Conservation (phyloP, 768 basidiomycete species). For the Phlegmacium glaucopus region DNA sequence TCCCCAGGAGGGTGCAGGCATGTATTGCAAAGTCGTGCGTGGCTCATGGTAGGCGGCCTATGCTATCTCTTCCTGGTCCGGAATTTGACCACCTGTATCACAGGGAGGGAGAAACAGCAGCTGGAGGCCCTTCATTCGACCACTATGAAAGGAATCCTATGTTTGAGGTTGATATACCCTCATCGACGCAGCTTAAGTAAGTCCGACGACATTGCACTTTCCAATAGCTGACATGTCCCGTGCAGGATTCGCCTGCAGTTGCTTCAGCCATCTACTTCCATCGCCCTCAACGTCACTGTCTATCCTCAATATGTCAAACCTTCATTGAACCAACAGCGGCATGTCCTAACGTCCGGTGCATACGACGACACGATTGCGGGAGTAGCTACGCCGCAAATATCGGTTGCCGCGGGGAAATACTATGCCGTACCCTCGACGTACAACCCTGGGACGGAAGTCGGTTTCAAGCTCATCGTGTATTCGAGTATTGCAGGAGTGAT, state of each 20-base stretch:
- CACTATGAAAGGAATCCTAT: conserved; percentile 67
- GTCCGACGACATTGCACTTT: conserved; percentile 12
- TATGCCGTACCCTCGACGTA: conserved; percentile 74
- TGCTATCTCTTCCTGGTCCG: background rate
- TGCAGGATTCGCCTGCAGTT: conserved; percentile 73
- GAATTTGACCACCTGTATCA: background rate
- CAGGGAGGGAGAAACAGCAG: conserved; percentile 60
- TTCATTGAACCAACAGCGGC: conserved; percentile 19
- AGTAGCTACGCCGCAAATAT: conserved; percentile 53
- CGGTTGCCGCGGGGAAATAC: conserved; percentile 62
- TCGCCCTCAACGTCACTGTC: conserved; percentile 60
- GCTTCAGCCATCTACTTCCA: conserved; percentile 36
- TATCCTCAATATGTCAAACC: conserved; percentile 31
- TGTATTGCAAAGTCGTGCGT: conserved; percentile 69
- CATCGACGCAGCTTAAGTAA: conserved; percentile 56
- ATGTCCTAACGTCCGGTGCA: conserved; percentile 69
- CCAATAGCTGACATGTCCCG: background rate
- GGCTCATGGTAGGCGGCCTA: conserved; percentile 66
- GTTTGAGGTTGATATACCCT: conserved; percentile 56
- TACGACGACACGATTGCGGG: conserved; percentile 78
- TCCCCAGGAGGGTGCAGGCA: conserved; percentile 86
- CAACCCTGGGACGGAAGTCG: conserved; percentile 49
- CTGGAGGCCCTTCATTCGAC: conserved; percentile 64
- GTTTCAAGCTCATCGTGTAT: conserved; percentile 63
- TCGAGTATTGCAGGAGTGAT: conserved; percentile 35